Base-by-base conservation (phyloP, 78 protist genomes). In the Mastigamoeba balamuthi region DNA sequence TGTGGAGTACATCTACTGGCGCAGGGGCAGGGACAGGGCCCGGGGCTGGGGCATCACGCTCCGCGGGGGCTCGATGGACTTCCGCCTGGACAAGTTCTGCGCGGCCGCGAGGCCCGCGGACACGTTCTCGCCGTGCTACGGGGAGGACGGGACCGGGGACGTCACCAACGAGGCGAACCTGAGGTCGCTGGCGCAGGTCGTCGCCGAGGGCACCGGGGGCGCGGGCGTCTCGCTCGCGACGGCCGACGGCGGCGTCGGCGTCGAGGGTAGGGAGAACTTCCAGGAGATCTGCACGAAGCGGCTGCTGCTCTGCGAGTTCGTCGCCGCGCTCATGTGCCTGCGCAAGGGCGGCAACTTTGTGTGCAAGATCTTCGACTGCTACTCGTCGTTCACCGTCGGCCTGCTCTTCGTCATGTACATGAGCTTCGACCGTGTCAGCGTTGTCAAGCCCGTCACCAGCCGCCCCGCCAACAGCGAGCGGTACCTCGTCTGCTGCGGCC, bases 381-480 rank as follows among this genome's bases (percentile, higher is more conserved):
- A 69, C 66, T 82, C 85, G 5, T 82, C 88, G 8, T 93, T 92
- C 77, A 83, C 90, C 6, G 81, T 83, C 5, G 84, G 88, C 6
- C 42, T 94, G 65, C 2, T 88, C 1, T 94, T 81, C 63, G 25
- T 88, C 6, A 10, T 91, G 25, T 77, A 33, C 70, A 40, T 7
- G 9, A 72, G 68, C 28, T 94, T 93, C 72, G 93, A 83, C 39
- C 5, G 23, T 37, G 74, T 91, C 40, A 9, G 80, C 25, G 76
- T 94, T 25, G 39, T 86, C 29, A 94, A 94, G 83, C 98, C 98
- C 4, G 48, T 53, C 69, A 81, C 94, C 5, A 74, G 90, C 40
- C 85, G 98, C 30, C 98, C 96, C 3, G 93, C 94, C 53, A 93
- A 92, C 81, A 83, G 92, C 6, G 98, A 94, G 78, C 74, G 95